Evolutionary conservation across 805 yeast genomes (phyloP), one percentile per base, ranked within the genome.

Genomic region (Phaffomyces opuntiae): DNA sequence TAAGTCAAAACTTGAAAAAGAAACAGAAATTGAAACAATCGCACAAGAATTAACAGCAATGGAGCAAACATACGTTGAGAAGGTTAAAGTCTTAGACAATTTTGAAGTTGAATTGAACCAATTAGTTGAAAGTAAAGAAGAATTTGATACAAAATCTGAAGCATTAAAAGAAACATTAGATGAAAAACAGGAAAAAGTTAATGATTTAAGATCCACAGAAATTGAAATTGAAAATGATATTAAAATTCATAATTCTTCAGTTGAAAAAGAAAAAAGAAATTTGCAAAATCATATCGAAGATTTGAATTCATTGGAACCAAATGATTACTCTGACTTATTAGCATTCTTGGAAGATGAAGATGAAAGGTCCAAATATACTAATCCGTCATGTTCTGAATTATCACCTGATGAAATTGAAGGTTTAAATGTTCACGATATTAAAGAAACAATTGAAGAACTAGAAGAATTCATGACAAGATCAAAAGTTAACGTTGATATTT

Each of bases 401-500:
- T 53, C 75, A 1, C 75, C 69, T 5, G 82, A 75, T 25, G 82
- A 83, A 49, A 56, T 86, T 4, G 59, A 63, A 1, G 60, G 61
- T 0, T 49, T 81, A 19, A 73, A 85, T 56, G 52, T 74, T 25
- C 78, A 73, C 6, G 58, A 57, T 6, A 60, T 86, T 26, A 74
- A 75, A 42, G 59, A 59, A 0, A 81, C 79, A 40, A 74, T 87
- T 37, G 75, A 67, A 5, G 69, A 65, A 32, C 60, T 87, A 16
- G 82, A 84, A 52, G 69, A 67, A 3, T 74, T 74, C 49, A 67
- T 86, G 55, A 74, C 74, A 5, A 70, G 71, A 14, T 75, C 80
- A 8, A 74, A 72, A 46, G 81, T 81, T 5, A 91, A 91, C 59
- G 70, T 83, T 47, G 90, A 84, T 46, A 77, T 87, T 3, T 68